Evolutionary conservation across 73 alveolate genomes (phyloP).

Genomic region (Paramecium biaurelia): DNA sequence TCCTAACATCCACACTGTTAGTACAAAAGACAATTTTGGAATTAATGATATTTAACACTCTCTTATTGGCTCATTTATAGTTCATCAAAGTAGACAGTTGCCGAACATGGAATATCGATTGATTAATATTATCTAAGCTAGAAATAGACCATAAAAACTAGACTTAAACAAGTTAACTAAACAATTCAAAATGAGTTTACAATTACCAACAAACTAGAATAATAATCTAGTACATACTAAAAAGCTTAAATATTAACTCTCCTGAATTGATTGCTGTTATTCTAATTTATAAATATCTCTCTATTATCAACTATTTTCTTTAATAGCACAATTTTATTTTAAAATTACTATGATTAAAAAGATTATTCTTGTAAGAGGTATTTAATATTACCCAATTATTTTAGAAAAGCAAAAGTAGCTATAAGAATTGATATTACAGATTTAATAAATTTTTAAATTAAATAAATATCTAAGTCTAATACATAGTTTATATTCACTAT

Average conservation of each 20-base stretch:
- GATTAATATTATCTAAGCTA: not conserved
- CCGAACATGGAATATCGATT: not conserved
- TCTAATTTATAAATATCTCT: not conserved
- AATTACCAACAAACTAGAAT: not conserved
- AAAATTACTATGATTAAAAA: not conserved
- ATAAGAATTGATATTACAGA: not conserved
- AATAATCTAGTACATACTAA: not conserved
- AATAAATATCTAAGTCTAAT: not conserved
- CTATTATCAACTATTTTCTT: not conserved
- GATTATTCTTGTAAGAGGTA: not conserved
- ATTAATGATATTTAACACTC: not conserved
- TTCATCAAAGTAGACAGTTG: not conserved
- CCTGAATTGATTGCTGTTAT: not conserved
- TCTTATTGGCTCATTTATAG: not conserved
- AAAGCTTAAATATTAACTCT: not conserved
- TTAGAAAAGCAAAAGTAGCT: not conserved
- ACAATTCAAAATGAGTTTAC: not conserved
- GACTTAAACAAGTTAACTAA: conserved; percentile 2
- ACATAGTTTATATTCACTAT: not conserved
- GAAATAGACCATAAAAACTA: conserved; percentile 8
- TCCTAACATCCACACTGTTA: not conserved
- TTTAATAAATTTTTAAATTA: not conserved
- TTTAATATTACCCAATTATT: not conserved
- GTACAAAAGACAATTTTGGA: not conserved
- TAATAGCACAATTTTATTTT: not conserved